These are phyloP conservation scores for Neoarthrinium moseri DNA, from an alignment of 2,329 filamentous ascomycete genomes.

Conservation along the genomic window DNA sequence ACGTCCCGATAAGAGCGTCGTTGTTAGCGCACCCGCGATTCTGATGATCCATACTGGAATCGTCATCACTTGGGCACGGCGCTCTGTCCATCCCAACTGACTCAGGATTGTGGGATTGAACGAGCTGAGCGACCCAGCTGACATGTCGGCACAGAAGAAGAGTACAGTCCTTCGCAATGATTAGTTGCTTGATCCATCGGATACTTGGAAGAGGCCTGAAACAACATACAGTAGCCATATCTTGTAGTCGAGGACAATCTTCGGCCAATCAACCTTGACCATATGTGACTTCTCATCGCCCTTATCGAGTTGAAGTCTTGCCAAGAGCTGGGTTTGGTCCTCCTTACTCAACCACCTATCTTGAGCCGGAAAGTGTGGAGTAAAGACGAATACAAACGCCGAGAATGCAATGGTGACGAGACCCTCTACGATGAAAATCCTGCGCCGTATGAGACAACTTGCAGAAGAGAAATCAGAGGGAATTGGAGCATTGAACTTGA, in stretches of 20 bases:
- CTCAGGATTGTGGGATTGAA: slow-evolving; percentile 8
- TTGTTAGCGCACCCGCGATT: slow-evolving; percentile 6
- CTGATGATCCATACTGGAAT: slow-evolving; percentile 8
- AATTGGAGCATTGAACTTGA: too few species aligned
- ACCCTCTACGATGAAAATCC: slow-evolving; percentile 6
- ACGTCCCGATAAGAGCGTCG: slow-evolving; percentile 4
- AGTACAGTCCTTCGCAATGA: slow-evolving; percentile 6
- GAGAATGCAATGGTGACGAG: slow-evolving; percentile 3
- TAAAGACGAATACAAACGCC: slow-evolving; percentile 4
- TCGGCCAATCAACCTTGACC: slow-evolving; percentile 4
- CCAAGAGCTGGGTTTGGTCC: slow-evolving; percentile 3
- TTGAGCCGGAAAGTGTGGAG: slow-evolving; percentile 6
- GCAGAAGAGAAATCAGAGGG: too few species aligned
- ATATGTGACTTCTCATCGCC: slow-evolving; percentile 1
- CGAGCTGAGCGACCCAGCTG: slow-evolving; percentile 7
- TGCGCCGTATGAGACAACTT: background rate
- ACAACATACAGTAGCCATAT: slow-evolving; percentile 6
- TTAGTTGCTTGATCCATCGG: too few species aligned
- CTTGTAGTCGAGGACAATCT: slow-evolving; percentile 8
- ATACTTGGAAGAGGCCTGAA: background rate
- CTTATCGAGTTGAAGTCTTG: slow-evolving; percentile 4
- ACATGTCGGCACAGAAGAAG: slow-evolving; percentile 9
- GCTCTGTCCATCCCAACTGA: slow-evolving; percentile 5
- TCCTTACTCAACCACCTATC: slow-evolving; percentile 4
- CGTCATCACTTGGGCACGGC: slow-evolving; percentile 6